These are phyloP conservation scores for Diaporthe velutina DNA, from an alignment of 2,329 filamentous ascomycete species.

Conservation along the genomic window DNA sequence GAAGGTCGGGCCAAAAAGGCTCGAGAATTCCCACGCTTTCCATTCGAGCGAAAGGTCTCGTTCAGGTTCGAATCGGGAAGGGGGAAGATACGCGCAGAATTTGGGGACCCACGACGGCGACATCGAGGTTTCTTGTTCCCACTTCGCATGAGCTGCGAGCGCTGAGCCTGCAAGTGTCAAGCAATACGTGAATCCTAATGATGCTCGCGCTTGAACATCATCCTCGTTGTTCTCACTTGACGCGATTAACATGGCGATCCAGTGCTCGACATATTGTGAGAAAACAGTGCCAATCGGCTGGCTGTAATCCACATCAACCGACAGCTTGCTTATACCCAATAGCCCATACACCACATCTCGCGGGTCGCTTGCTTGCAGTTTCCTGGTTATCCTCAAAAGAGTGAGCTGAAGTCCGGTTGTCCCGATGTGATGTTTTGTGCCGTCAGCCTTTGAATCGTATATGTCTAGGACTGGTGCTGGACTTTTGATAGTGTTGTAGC, in stretches of 20 bases:
- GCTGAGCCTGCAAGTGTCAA: background rate
- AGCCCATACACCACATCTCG: slow-evolving; percentile 1
- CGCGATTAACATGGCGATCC: background rate
- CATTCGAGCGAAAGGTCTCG: too few species aligned
- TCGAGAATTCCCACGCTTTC: background rate
- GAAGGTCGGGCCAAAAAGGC: background rate
- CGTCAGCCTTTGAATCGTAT: background rate
- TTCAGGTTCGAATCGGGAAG: background rate
- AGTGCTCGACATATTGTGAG: background rate
- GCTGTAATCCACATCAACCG: background rate
- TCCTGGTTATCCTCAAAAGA: background rate
- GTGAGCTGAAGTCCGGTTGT: background rate
- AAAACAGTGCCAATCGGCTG: background rate
- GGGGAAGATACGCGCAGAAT: background rate
- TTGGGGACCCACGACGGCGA: background rate
- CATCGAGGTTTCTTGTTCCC: background rate
- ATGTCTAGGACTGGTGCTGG: background rate
- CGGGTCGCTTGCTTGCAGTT: slow-evolving; percentile 1
- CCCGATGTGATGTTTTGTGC: background rate
- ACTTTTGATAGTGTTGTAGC: background rate
- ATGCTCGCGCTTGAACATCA: background rate
- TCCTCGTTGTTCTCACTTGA: background rate
- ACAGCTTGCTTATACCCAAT: background rate
- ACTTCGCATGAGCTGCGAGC: too few species aligned
- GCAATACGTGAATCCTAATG: background rate